Conservation (phyloP, 768 basidiomycete genomes). For the Pulveroboletus ravenelii region DNA sequence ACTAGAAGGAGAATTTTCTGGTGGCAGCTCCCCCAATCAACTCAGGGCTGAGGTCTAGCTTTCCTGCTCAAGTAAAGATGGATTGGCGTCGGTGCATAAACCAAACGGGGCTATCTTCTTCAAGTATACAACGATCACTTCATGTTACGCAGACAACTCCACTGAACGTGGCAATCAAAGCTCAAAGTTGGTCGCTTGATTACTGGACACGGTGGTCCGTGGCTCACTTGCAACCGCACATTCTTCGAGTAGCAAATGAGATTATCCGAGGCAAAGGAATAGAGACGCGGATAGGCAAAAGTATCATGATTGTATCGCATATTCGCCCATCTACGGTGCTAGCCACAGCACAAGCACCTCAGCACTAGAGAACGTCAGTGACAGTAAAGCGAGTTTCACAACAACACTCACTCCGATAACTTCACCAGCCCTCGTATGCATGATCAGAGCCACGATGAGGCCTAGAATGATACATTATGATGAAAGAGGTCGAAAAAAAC, state of each 20-base stretch:
- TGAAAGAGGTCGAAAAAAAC: neutral
- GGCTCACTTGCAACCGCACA: neutral
- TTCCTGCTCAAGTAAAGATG: no score
- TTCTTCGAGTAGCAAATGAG: neutral
- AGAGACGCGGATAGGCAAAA: conserved; percentile 7
- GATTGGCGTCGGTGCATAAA: no score
- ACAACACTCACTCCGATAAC: conserved; percentile 11
- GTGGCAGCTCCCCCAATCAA: no score
- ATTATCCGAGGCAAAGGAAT: conserved; percentile 4
- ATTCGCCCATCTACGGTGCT: conserved; percentile 7
- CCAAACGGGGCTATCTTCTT: no score
- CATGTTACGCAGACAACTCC: no score
- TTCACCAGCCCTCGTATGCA: conserved; percentile 69
- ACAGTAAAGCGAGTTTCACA: neutral
- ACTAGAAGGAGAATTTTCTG: no score
- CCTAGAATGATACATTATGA: conserved; percentile 33
- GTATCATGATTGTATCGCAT: conserved; percentile 4
- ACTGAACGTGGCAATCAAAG: no score
- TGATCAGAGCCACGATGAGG: conserved; percentile 92
- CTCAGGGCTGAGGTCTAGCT: no score
- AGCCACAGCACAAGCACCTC: conserved; percentile 5
- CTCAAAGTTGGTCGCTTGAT: no score
- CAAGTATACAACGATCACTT: no score
- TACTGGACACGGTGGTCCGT: no score
- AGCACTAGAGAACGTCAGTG: conserved; percentile 21